phyloP scores from a whole-genome alignment of 257 asterid genomes.

The Jacaranda copaia region DNA sequence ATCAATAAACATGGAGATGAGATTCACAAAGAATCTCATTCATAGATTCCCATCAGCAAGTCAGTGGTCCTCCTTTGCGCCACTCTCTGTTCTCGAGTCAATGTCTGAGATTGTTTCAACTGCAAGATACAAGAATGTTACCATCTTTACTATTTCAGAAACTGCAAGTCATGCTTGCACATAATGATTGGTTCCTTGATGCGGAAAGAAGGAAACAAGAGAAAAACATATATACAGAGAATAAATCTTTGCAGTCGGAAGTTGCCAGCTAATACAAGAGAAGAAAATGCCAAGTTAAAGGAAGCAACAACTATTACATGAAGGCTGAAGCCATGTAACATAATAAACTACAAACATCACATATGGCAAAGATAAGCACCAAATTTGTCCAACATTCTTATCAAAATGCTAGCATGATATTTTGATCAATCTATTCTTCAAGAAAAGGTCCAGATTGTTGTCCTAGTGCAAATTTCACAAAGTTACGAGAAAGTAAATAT shows the following conservation, averaged over 20 bases:
- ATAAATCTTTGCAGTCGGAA: no score
- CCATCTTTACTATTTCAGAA: neutral
- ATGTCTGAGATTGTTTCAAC: slow-evolving; percentile 31
- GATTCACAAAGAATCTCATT: slow-evolving; percentile 41
- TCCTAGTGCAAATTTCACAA: neutral
- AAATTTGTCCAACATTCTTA: neutral
- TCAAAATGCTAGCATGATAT: neutral
- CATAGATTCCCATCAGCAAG: slow-evolving; percentile 33
- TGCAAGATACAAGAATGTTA: slow-evolving; percentile 34
- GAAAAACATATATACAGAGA: neutral
- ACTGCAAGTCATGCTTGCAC: neutral
- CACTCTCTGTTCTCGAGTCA: slow-evolving; percentile 39
- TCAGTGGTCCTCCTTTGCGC: slow-evolving; percentile 40
- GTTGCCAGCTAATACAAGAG: neutral
- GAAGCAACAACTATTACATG: neutral
- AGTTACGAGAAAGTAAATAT: neutral
- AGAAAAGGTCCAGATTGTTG: neutral
- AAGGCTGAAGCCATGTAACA: neutral
- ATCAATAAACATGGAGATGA: slow-evolving; percentile 30
- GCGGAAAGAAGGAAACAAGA: neutral
- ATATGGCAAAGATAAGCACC: neutral
- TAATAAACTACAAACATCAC: neutral
- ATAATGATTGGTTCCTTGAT: neutral
- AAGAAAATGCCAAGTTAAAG: slow-evolving; percentile 4
- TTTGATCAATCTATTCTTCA: neutral